A percentile compares a stretch with the other conserved stretches of the same genome.
Conservation (phyloP, 805 yeast species). For the Yamadazyma sp. region DNA sequence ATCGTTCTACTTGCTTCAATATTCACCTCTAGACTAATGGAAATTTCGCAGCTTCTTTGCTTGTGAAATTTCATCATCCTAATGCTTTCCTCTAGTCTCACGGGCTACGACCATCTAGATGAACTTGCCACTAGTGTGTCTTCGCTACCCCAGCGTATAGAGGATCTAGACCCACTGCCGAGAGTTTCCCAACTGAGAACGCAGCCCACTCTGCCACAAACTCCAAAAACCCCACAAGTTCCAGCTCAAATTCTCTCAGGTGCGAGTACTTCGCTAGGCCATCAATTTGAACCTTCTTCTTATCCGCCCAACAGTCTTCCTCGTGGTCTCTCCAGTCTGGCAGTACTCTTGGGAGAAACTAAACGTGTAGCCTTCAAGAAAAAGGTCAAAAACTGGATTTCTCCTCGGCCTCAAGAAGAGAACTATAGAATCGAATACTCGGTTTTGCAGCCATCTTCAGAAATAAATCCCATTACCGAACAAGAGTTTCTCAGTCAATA, state of each 20-base stretch:
- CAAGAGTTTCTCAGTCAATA: background rate
- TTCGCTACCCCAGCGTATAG: background rate
- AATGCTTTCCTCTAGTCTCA: slow-evolving; percentile 2
- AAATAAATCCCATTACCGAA: slow-evolving; percentile 1
- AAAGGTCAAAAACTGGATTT: slow-evolving; percentile 11
- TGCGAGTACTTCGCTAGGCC: no score
- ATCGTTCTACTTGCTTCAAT: no score
- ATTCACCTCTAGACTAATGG: no score
- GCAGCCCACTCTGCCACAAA: background rate
- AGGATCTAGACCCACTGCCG: background rate
- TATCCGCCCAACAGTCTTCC: no score
- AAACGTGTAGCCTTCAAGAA: background rate
- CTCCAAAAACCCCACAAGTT: no score
- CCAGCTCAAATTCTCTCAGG: no score
- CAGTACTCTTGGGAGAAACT: background rate
- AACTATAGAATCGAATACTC: slow-evolving; percentile 35
- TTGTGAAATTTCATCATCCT: background rate
- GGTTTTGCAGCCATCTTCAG: slow-evolving; percentile 25
- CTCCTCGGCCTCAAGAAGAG: background rate
- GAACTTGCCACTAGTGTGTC: slow-evolving; percentile 2
- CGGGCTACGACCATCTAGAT: slow-evolving; percentile 4
- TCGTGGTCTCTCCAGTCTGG: slow-evolving; percentile 2
- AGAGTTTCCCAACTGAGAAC: background rate
- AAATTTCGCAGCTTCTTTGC: no score
- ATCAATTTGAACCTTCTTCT: no score